A percentile compares a stretch with the other conserved stretches of the same genome.
phyloP scores from a whole-genome alignment of 1,284 basidiomycete species.

The Papiliotrema flavescens region DNA sequence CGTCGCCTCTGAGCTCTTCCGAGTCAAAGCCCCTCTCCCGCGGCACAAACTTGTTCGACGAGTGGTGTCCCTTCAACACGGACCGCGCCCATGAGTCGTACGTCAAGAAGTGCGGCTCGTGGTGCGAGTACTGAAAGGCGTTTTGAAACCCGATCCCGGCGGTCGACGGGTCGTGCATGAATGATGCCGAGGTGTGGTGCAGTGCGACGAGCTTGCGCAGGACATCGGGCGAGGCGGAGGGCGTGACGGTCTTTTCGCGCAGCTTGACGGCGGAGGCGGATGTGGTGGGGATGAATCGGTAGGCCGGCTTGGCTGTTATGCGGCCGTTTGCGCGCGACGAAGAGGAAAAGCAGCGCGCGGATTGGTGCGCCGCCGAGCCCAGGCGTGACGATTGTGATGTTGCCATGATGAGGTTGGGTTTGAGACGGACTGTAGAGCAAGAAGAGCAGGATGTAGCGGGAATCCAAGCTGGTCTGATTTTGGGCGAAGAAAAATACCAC shows the following conservation, averaged over 20 bases:
- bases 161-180: slow-evolving; percentile 34
- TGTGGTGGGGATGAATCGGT: background rate
- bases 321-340: too few relatives aligned
- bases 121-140: slow-evolving; percentile 23
- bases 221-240: background rate
- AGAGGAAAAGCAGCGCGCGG: too few relatives aligned
- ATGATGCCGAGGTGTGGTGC: slow-evolving; percentile 41
- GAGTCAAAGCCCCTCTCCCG: background rate
- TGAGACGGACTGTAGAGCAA: background rate
- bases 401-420: background rate
- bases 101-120: slow-evolving; percentile 10
- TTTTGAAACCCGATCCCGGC: slow-evolving; percentile 32
- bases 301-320: too few relatives aligned
- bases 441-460: background rate
- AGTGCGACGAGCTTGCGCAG: slow-evolving; percentile 36
- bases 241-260: background rate
- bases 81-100: slow-evolving; percentile 14
- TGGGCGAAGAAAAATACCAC: background rate
- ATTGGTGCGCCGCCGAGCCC: too few relatives aligned
- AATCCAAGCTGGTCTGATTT: background rate
- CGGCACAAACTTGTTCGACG: background rate
- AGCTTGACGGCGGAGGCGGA: background rate
- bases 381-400: background rate
- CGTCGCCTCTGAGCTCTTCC: background rate
- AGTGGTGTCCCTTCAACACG: background rate